Percentiles rank a stretch among this genome's conserved stretches.
These are phyloP conservation scores for Pleurotus pulmonarius DNA, from an alignment of 768 basidiomycete species.

Conservation along the genomic window DNA sequence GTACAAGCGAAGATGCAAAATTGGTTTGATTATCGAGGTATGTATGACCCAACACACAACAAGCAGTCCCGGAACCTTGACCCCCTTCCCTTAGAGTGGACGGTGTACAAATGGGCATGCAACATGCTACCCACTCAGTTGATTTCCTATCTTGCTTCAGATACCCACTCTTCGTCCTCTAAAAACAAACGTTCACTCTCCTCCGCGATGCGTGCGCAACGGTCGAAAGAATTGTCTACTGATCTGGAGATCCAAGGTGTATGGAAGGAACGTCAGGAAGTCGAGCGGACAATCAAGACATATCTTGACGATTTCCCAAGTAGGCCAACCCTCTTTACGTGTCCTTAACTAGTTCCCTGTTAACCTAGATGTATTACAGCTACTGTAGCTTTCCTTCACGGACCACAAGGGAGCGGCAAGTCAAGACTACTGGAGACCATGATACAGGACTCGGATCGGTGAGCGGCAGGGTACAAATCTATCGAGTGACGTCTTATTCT, in stretches of 20 bases:
- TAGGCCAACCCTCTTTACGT: constrained; percentile 25
- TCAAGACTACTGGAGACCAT: constrained; percentile 51
- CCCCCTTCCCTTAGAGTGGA: constrained; percentile 47
- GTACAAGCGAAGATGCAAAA: constrained; percentile 78
- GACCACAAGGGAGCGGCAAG: constrained; percentile 84
- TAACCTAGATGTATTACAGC: constrained; percentile 28
- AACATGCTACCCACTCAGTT: constrained; percentile 31
- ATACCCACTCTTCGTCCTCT: constrained; percentile 16
- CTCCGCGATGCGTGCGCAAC: no score
- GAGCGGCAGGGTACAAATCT: constrained; percentile 11
- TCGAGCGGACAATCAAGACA: constrained; percentile 57
- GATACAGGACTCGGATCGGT: constrained; percentile 54
- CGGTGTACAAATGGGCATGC: constrained; percentile 72
- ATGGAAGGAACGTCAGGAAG: constrained; percentile 86
- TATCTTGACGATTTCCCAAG: constrained; percentile 81
- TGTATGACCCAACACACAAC: constrained; percentile 10
- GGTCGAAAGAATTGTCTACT: background rate
- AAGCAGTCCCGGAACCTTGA: background rate
- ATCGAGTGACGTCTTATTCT: background rate
- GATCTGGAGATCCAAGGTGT: constrained; percentile 33
- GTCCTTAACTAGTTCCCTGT: constrained; percentile 1
- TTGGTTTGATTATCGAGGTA: constrained; percentile 80
- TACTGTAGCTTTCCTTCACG: constrained; percentile 77
- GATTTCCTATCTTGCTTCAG: constrained; percentile 22
- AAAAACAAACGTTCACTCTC: no score